Conservation (phyloP, 2,329 filamentous ascomycete genomes). For the Diaporthe amygdali region DNA sequence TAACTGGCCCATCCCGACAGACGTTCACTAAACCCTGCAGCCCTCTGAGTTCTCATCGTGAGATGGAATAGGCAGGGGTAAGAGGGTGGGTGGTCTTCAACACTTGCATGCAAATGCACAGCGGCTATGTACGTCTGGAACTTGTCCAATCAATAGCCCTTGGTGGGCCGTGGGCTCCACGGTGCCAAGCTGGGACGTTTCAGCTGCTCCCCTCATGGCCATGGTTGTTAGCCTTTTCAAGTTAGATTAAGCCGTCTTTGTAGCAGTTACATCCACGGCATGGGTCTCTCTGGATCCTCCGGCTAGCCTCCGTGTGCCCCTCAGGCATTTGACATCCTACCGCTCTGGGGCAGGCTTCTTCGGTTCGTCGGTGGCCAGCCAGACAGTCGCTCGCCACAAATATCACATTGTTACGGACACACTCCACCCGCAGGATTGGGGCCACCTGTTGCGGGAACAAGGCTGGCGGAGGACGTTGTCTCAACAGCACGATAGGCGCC, state of each 20-base stretch:
- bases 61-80: slow-evolving; percentile 22
- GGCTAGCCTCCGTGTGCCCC: not conserved
- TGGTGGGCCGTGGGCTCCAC: slow-evolving; percentile 1
- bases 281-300: not conserved
- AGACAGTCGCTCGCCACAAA: not conserved
- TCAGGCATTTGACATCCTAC: not conserved
- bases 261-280: not conserved
- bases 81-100: slow-evolving; percentile 20
- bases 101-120: slow-evolving; percentile 36
- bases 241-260: not conserved
- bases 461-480: not conserved
- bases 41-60: slow-evolving; percentile 19
- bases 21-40: slow-evolving; percentile 25
- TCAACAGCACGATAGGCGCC: not conserved
- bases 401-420: not conserved
- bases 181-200: slow-evolving; percentile 30
- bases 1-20: slow-evolving; percentile 11
- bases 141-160: slow-evolving; percentile 32
- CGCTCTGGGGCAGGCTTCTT: not conserved
- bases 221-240: not conserved
- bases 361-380: not conserved
- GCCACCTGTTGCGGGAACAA: not conserved
- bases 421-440: not conserved
- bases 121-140: slow-evolving; percentile 39
- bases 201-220: slow-evolving; percentile 29